Evolutionary conservation across 306 rosid genomes (phyloP), one percentile per base, ranked within the genome.

Genomic region (Sphenostylis stenocarpa): DNA sequence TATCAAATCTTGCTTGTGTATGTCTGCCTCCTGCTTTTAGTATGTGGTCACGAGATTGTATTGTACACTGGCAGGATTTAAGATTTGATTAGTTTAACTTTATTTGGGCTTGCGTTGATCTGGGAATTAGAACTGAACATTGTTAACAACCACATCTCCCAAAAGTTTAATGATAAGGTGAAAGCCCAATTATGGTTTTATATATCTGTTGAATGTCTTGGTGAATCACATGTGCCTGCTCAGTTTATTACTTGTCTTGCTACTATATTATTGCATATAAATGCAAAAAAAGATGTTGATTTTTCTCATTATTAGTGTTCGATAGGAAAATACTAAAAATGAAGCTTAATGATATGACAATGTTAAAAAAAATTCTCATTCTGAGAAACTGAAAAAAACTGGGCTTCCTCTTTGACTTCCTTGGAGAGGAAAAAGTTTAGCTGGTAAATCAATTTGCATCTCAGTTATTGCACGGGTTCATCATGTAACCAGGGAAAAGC

Each of bases 301-400:
- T 39, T 66, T 12, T 20, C 20, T 2, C 2, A 26, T 47, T 47
- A 68, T 16, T 47, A 28, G 29, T 51, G 45, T 76, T 51, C 26
- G 44, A 51, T 39, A 65, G 73, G 73, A 65, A 51, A 76, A n/a
- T 13, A 14, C 56, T n/a, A 49, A 38, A 26, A 36, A 36, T 76
- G 55, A 26, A 73, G 45, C 48, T 55, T 44, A 31, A 73, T 80
- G 10, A 23, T 56, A 23, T 16, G 57, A 39, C 24, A 55, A 15
- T 58, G 68, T 13, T 31, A 67, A 20, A 16, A n/a, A 16, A 52
- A 52, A 3, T 17, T 17, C 69, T 51, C 48, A 73, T 34, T 13
- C n/a, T 65, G 55, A 68, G 24, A 66, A 31, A 38, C 53, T 28
- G 26, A 41, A 20, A 38, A n/a, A 49, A 28, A n/a, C 6, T 49